Base-by-base conservation (phyloP, 2,329 filamentous ascomycete genomes). In the Pyrenochaeta sp. region DNA sequence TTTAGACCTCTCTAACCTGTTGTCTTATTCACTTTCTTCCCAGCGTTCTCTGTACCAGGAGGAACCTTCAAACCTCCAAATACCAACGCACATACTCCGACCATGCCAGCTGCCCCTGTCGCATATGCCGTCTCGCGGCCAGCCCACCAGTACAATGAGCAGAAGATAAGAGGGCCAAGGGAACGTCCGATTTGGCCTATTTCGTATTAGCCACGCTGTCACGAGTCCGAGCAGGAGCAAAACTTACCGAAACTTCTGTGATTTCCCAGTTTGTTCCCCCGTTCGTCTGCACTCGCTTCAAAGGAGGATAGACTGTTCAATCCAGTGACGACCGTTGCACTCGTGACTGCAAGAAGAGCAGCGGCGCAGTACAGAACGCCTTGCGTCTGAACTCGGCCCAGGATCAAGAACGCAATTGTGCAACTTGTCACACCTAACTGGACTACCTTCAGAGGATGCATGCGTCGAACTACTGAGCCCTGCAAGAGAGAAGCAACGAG, bases 141-240 rank as follows among this genome's bases (percentile, higher is more conserved):
- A 6, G 90, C 92, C 94, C 94, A 99, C 94, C 94, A 99, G 75
- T 99, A 99, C 42, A 99, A 78, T 35, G 90, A 90, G 51, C 94
- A 97, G 68, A 99, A 99, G 23, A 96, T 74, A 4, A 99, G 71
- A 0, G 94, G 94, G 0, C 94, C 94, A 8, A 96, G 71, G 0
- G 92, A 90, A 22, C 94, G 82, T 3, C 94, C 94, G 3, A 92
- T 81, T 77, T 99, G 94, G 5, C 94, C 93, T 85, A 79, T 27
- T 4, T 3, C 23, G 15, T 30, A 36, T 66, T 48, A 68, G 59
- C 24, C 20, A 36, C 17, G 3, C 7, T 1, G 13, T 34, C 3
- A 7, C 13, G 3, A 22, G 28, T 8, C 9, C 17, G 7, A 29
- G 13, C 13, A 3, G 24, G n/a, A 8, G 3, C n/a, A 11, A 7